Evolutionary conservation across 2,329 filamentous ascomycete genomes (phyloP).

Genomic region (Pyrenophora graminea): DNA sequence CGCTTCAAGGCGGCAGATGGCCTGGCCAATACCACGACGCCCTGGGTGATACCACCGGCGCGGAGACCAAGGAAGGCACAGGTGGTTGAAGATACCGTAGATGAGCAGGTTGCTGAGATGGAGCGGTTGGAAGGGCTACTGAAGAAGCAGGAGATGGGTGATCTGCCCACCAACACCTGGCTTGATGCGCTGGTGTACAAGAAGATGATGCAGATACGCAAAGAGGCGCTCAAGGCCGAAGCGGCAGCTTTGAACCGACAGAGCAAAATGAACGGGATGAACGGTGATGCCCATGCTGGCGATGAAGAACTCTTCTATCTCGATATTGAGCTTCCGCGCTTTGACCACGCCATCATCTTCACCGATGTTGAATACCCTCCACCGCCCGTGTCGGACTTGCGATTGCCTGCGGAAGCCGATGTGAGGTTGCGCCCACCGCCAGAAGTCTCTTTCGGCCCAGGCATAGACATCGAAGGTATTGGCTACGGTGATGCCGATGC

Average conservation of each 20-base stretch:
- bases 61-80: slow-evolving; percentile 56
- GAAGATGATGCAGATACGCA: slow-evolving; percentile 72
- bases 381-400: slow-evolving; percentile 77
- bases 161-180: slow-evolving; percentile 92
- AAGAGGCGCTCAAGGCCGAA: slow-evolving; percentile 46
- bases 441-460: slow-evolving; percentile 86
- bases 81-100: slow-evolving; percentile 51
- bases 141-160: slow-evolving; percentile 98
- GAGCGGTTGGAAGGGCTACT: slow-evolving; percentile 87
- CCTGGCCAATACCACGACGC: slow-evolving; percentile 77
- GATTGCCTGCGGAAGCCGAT: slow-evolving; percentile 65
- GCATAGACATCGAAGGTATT: slow-evolving; percentile 72
- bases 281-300: slow-evolving; percentile 34
- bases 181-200: slow-evolving; percentile 93
- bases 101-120: slow-evolving; percentile 80
- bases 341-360: slow-evolving; percentile 95
- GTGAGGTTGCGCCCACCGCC: slow-evolving; percentile 78
- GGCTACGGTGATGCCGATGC: slow-evolving; percentile 56
- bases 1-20: slow-evolving; percentile 84
- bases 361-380: slow-evolving; percentile 90
- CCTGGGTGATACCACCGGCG: slow-evolving; percentile 64
- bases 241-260: slow-evolving; percentile 45
- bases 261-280: slow-evolving; percentile 19
- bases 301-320: slow-evolving; percentile 74
- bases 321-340: slow-evolving; percentile 88